Conservation (phyloP, 805 yeast species). For the Wickerhamomyces kurtzmanii region DNA sequence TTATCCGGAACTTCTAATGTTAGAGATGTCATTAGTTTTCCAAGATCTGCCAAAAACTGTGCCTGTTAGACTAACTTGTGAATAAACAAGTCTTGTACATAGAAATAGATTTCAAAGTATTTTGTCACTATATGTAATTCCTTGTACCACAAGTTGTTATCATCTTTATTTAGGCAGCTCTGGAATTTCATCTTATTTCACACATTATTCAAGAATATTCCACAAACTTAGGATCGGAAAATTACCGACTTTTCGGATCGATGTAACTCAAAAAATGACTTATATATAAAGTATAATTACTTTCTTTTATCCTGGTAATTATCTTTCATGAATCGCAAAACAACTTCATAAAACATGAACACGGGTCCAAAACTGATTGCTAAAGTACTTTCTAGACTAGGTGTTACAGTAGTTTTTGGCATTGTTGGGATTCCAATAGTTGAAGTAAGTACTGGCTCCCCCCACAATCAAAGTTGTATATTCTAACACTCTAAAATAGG, state of each 20-base stretch:
- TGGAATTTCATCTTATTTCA: too few relatives aligned
- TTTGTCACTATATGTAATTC: not conserved
- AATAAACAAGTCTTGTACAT: constrained; percentile 3
- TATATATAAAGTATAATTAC: too few relatives aligned
- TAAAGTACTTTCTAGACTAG: constrained; percentile 31
- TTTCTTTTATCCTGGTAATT: too few relatives aligned
- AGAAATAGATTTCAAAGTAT: not conserved
- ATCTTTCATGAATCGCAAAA: too few relatives aligned
- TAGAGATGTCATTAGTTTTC: constrained; percentile 81
- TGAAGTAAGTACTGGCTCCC: constrained; percentile 25
- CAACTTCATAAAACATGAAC: too few relatives aligned
- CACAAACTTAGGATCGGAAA: too few relatives aligned
- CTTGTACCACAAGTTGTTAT: too few relatives aligned
- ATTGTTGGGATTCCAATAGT: constrained; percentile 72
- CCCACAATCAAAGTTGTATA: not conserved
- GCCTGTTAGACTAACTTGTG: constrained; percentile 24
- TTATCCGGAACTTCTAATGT: constrained; percentile 69
- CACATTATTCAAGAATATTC: too few relatives aligned
- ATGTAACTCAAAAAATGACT: too few relatives aligned
- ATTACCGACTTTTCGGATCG: too few relatives aligned
- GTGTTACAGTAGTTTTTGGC: constrained; percentile 53
- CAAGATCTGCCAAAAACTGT: constrained; percentile 56
- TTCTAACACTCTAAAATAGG: constrained; percentile 5
- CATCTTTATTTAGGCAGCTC: too few relatives aligned
- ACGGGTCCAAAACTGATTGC: constrained; percentile 42